A percentile compares a stretch with the other conserved stretches of the same genome.
Evolutionary conservation across 768 basidiomycete species (phyloP).

Genomic region (Ramaria sp.): DNA sequence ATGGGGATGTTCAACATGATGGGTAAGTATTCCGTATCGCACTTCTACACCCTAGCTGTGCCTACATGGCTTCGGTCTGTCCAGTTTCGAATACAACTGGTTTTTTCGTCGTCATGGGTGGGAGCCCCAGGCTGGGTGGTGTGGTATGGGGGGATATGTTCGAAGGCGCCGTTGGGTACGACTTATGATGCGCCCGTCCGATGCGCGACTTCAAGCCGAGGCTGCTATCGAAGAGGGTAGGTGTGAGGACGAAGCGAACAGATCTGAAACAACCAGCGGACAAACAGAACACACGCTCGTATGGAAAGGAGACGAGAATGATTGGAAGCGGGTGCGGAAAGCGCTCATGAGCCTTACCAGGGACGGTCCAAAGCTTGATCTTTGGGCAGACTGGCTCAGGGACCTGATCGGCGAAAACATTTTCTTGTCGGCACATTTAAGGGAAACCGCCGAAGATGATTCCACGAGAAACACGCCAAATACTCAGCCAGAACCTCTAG

Average conservation of each 20-base stretch:
- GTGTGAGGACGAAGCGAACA: not conserved
- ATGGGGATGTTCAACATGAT: constrained; percentile 70
- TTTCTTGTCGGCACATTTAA: not conserved
- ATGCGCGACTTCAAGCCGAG: constrained; percentile 8
- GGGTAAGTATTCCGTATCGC: constrained; percentile 23
- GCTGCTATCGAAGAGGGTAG: not conserved
- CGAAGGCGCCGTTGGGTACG: constrained; percentile 74
- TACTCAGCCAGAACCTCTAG: constrained; percentile 9
- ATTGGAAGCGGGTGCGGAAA: constrained; percentile 49
- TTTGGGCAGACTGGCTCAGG: constrained; percentile 66
- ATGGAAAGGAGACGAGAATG: constrained; percentile 46
- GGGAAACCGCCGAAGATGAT: not conserved
- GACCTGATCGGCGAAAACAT: constrained; percentile 16
- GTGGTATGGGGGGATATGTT: constrained; percentile 64
- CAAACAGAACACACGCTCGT: constrained; percentile 23
- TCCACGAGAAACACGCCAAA: not conserved
- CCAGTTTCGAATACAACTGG: constrained; percentile 72
- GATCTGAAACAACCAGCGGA: constrained; percentile 8
- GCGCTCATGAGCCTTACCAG: constrained; percentile 43
- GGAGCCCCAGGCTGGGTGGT: constrained; percentile 47
- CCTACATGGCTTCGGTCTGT: not conserved
- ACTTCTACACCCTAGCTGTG: not conserved
- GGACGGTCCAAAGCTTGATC: constrained; percentile 67
- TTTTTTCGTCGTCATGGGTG: constrained; percentile 56
- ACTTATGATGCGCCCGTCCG: constrained; percentile 67